phyloP scores from a whole-genome alignment of 306 rosid genomes.

The Quillaja saponaria region DNA sequence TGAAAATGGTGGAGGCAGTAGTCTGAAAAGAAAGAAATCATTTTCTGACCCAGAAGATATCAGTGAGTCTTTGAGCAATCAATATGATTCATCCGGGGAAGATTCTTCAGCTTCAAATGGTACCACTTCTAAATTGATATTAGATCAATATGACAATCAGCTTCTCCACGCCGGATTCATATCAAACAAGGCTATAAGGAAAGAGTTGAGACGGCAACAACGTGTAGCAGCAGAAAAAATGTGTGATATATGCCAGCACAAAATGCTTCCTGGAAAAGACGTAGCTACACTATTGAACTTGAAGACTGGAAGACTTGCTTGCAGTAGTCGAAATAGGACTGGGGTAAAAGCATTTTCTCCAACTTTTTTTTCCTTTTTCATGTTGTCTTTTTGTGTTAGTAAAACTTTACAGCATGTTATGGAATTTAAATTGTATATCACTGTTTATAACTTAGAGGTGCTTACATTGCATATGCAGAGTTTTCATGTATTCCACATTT shows the following conservation, averaged over 20 bases:
- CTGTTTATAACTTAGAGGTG: constrained; percentile 8
- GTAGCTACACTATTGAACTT: constrained; percentile 77
- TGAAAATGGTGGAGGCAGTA: constrained; percentile 35
- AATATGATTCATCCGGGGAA: constrained; percentile 61
- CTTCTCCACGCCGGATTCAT: constrained; percentile 53
- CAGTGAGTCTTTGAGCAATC: constrained; percentile 51
- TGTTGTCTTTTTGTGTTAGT: constrained; percentile 8
- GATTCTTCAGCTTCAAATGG: constrained; percentile 55
- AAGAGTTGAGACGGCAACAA: constrained; percentile 72
- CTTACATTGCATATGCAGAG: constrained; percentile 53
- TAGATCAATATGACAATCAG: constrained; percentile 51
- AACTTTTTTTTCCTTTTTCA: constrained; percentile 11
- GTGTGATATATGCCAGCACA: constrained; percentile 88
- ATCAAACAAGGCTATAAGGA: constrained; percentile 65
- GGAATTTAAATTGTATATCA: constrained; percentile 5
- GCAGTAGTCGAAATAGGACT: constrained; percentile 76
- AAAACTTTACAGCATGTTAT: constrained; percentile 11
- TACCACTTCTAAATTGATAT: constrained; percentile 40
- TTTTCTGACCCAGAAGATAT: constrained; percentile 59
- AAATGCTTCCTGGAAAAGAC: constrained; percentile 92
- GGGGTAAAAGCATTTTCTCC: constrained; percentile 60
- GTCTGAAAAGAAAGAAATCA: constrained; percentile 57
- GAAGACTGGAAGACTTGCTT: constrained; percentile 74
- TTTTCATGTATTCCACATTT: constrained; percentile 80
- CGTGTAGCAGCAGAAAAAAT: constrained; percentile 75